Evolutionary conservation across 805 yeast species (phyloP).

Genomic region (Candida nanaspora): DNA sequence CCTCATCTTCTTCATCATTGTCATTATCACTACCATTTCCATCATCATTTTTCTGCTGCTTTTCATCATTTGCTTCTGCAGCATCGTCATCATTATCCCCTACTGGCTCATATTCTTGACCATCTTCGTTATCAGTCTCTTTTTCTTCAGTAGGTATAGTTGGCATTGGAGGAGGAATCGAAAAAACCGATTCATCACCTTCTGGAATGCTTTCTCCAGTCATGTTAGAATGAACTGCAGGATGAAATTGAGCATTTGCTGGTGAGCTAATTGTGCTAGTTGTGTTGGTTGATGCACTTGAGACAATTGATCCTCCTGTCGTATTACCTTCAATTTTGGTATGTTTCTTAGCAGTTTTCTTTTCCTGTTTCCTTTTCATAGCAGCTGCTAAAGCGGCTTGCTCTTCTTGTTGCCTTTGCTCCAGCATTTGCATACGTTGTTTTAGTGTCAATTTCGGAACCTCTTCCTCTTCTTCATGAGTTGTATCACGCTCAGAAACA

Average conservation of each 20-base stretch:
- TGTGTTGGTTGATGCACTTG: neutral
- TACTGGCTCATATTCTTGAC: constrained; percentile 10
- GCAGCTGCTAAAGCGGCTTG: constrained; percentile 61
- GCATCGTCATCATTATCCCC: constrained; percentile 20
- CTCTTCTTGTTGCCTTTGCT: constrained; percentile 74
- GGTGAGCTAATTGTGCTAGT: constrained; percentile 1
- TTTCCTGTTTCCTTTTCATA: constrained; percentile 41
- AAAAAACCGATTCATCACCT: neutral
- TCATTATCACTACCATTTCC: constrained; percentile 32
- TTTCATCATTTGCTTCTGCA: constrained; percentile 22
- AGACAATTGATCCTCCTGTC: constrained; percentile 8
- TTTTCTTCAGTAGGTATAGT: neutral
- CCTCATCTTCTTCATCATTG: constrained; percentile 42
- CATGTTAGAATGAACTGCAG: neutral
- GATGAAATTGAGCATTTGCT: no score
- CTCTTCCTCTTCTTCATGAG: constrained; percentile 37
- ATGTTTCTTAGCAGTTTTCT: constrained; percentile 33
- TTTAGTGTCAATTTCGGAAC: constrained; percentile 75
- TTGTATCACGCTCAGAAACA: constrained; percentile 10
- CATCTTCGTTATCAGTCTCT: constrained; percentile 3
- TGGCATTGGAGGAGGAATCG: neutral
- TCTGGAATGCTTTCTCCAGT: neutral
- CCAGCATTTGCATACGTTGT: constrained; percentile 80
- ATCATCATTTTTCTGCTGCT: constrained; percentile 22
- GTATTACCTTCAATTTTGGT: neutral